A percentile compares a stretch with the other conserved stretches of the same genome.
phyloP scores from a whole-genome alignment of 352 stramenopile genomes.

The Globisporangium apiculatum region DNA sequence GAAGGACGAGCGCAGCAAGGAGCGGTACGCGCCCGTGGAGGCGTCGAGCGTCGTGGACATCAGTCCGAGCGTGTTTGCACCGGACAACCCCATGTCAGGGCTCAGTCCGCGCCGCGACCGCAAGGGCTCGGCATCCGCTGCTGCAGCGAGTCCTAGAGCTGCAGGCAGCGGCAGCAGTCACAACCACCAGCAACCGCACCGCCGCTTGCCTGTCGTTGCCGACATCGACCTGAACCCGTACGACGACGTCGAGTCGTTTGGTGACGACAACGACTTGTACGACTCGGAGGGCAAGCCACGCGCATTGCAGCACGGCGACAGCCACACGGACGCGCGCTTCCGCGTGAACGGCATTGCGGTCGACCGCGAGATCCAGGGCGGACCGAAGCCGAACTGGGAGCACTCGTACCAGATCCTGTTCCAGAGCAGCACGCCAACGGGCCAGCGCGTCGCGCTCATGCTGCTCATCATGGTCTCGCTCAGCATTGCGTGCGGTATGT shows the following conservation, averaged over 20 bases:
- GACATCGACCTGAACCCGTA: slow-evolving; percentile 19
- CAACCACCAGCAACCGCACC: slow-evolving; percentile 6
- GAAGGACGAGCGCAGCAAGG: slow-evolving; percentile 32
- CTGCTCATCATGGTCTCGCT: slow-evolving; percentile 64
- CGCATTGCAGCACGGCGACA: slow-evolving; percentile 18
- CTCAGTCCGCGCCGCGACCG: slow-evolving; percentile 28
- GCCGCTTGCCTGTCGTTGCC: slow-evolving; percentile 6
- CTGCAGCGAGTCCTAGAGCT: background rate
- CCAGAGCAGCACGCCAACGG: slow-evolving; percentile 58
- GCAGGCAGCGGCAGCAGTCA: background rate
- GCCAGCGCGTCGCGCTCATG: slow-evolving; percentile 55
- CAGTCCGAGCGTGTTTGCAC: slow-evolving; percentile 25
- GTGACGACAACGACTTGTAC: slow-evolving; percentile 20
- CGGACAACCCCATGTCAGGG: slow-evolving; percentile 18
- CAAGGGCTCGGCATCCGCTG: slow-evolving; percentile 9
- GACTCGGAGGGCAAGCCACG: slow-evolving; percentile 30
- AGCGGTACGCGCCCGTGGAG: slow-evolving; percentile 37
- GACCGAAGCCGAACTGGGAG: slow-evolving; percentile 55
- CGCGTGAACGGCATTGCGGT: slow-evolving; percentile 74
- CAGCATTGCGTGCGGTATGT: slow-evolving; percentile 54
- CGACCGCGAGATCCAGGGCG: slow-evolving; percentile 63
- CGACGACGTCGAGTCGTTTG: slow-evolving; percentile 13
- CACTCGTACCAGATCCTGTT: slow-evolving; percentile 69
- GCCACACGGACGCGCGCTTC: slow-evolving; percentile 37
- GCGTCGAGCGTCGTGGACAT: slow-evolving; percentile 35